phyloP scores from a whole-genome alignment of 2,329 filamentous ascomycete genomes.

The Aureobasidium namibiae region DNA sequence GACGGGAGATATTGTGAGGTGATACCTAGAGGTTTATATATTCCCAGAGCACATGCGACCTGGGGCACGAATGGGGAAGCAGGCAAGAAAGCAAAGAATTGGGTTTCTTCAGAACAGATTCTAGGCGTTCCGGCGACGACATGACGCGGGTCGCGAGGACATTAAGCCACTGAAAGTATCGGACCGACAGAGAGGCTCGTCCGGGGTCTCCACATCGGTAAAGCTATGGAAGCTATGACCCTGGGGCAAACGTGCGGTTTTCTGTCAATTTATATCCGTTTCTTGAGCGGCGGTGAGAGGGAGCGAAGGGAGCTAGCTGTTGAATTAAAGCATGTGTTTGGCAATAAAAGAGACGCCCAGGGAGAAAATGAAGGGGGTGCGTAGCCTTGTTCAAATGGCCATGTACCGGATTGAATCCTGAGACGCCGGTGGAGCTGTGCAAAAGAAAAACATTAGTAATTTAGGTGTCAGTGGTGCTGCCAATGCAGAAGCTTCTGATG shows the following conservation, averaged over 20 bases:
- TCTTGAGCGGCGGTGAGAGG: not conserved
- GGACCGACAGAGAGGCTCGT: not conserved
- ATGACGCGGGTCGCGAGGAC: not conserved
- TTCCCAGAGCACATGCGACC: not conserved
- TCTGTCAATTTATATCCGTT: not conserved
- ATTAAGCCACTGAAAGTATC: not conserved
- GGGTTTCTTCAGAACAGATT: conserved; percentile 8
- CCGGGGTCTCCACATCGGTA: conserved; percentile 6
- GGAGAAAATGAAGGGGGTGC: not conserved
- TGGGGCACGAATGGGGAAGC: not conserved
- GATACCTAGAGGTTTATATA: not conserved
- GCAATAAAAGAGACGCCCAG: too few species aligned
- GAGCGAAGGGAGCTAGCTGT: not conserved
- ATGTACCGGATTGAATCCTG: not conserved
- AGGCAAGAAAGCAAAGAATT: conserved; percentile 1
- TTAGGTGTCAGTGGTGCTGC: not conserved
- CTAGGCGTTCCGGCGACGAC: not conserved
- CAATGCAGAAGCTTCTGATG: not conserved
- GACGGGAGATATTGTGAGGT: not conserved
- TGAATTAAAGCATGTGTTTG: not conserved
- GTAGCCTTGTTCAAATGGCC: not conserved
- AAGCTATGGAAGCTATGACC: not conserved
- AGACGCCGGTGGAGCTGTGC: not conserved
- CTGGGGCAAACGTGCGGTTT: not conserved
- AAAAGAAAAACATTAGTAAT: conserved; percentile 3